Base-by-base conservation (phyloP, 1,284 basidiomycete genomes). In the Caloboletus firmus region DNA sequence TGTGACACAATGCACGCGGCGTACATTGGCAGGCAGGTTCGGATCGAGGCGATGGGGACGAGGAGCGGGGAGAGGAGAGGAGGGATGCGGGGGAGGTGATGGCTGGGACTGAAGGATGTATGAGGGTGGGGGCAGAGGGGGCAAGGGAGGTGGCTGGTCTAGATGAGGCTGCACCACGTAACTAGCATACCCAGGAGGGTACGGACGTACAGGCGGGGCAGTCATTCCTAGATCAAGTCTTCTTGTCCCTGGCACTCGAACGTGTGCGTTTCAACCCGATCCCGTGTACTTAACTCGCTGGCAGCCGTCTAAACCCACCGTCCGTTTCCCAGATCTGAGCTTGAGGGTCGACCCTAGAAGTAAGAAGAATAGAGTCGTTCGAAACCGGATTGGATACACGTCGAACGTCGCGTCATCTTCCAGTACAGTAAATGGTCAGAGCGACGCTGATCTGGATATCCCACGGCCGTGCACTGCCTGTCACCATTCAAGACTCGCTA, bases 11-110 rank as follows among this genome's bases (percentile, higher is more conserved):
- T 22, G 54, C 49, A 54, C 72, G 56, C 48, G 44, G 49, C 83
- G 66, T 66, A 85, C 86, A 64, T 86, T 84, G 35, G 78, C 76
- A n/a, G 84, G 83, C 1, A 87, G 68, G 60, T 76, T 76, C 17
- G 82, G 83, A 62, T 86, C 82, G 8, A 85, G 53, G 51, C 81
- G 78, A 57, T 85, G 82, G 0, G 87, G 84, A n/a, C 82, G 76
- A 5, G 88, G 88, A 0, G 87, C 87, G 8, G 79, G 80, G 9
- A 90, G 74, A 0, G 86, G 84, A 18, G 81, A 73, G 58, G 70
- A 70, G 18, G 61, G 24, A 51, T 51, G 65, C 0, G 54, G 67
- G 2, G 62, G 56, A 36, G 55, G 55, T 5, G 45, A 35, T 46
- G 60, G 49, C 50, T 59, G 61, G 53, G 60, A 52, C 58, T 64